Conservation (phyloP, 768 basidiomycete species). For the Boletales sp. region DNA sequence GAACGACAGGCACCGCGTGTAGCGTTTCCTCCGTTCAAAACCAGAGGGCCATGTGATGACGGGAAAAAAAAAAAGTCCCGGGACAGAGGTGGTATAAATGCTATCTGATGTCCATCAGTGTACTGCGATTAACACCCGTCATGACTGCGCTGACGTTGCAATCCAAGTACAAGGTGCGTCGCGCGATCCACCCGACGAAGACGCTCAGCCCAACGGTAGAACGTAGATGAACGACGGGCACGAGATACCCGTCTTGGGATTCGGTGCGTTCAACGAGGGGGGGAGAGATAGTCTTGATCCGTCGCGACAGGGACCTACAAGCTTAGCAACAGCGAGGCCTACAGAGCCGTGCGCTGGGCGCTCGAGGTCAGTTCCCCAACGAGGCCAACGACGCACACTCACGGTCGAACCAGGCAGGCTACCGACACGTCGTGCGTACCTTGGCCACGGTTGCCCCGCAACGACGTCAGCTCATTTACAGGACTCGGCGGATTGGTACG, state of each 20-base stretch:
- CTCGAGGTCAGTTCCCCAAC: constrained; percentile 4
- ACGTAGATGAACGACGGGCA: constrained; percentile 3
- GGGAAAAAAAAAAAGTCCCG: no score
- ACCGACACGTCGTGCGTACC: constrained; percentile 9
- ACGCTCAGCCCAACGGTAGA: neutral
- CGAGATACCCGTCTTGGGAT: constrained; percentile 8
- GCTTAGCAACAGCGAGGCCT: constrained; percentile 4
- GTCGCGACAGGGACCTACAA: neutral
- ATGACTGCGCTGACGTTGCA: constrained; percentile 4
- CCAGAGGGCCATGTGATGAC: no score
- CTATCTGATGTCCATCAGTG: no score
- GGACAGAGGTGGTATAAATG: no score
- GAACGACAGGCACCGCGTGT: no score
- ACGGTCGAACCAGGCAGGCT: constrained; percentile 1
- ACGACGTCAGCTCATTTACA: neutral
- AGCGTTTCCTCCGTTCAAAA: no score
- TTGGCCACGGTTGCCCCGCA: neutral
- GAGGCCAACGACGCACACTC: neutral
- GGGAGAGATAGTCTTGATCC: neutral
- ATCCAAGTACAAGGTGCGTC: constrained; percentile 6
- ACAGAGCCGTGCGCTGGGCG: constrained; percentile 4
- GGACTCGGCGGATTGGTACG: constrained; percentile 7
- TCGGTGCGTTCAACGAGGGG: constrained; percentile 2
- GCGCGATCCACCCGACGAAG: neutral
- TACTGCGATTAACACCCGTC: neutral